Evolutionary conservation across 2,329 filamentous ascomycete species (phyloP).

Genomic region (Neofusicoccum kwambonambiense): DNA sequence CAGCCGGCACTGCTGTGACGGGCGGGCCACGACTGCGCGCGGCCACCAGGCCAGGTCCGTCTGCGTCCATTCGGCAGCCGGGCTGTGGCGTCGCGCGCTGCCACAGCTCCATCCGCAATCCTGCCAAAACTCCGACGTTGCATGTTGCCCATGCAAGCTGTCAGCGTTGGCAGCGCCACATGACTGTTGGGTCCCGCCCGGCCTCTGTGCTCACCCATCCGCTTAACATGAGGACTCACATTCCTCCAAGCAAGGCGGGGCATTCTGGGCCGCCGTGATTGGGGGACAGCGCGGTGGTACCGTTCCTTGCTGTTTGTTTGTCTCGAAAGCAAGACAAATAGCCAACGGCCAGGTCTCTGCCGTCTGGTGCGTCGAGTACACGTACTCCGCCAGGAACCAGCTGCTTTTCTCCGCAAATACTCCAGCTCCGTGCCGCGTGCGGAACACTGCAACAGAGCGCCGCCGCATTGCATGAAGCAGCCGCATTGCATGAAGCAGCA

Average conservation of each 20-base stretch:
- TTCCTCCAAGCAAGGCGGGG: not conserved
- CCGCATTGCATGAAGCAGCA: not conserved
- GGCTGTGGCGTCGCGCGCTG: not conserved
- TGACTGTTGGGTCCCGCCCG: not conserved
- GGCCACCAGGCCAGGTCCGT: no score
- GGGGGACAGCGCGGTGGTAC: not conserved
- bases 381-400: no score
- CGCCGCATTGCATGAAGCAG: not conserved
- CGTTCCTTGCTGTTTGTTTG: not conserved
- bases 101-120: no score
- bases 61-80: no score
- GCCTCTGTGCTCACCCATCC: not conserved
- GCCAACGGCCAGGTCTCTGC: no score
- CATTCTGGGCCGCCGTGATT: not conserved
- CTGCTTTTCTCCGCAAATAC: not conserved
- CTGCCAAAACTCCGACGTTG: slow-evolving; percentile 2
- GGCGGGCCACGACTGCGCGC: no score
- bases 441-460: no score
- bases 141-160: not conserved
- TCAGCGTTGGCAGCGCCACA: slow-evolving; percentile 13
- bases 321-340: not conserved
- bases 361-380: no score
- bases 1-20: no score
- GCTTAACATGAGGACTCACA: no score
- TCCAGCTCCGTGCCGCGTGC: not conserved